These are phyloP conservation scores for Linnemannia hyalina DNA, from an alignment of 192 early-diverging fungal genomes.

Conservation along the genomic window DNA sequence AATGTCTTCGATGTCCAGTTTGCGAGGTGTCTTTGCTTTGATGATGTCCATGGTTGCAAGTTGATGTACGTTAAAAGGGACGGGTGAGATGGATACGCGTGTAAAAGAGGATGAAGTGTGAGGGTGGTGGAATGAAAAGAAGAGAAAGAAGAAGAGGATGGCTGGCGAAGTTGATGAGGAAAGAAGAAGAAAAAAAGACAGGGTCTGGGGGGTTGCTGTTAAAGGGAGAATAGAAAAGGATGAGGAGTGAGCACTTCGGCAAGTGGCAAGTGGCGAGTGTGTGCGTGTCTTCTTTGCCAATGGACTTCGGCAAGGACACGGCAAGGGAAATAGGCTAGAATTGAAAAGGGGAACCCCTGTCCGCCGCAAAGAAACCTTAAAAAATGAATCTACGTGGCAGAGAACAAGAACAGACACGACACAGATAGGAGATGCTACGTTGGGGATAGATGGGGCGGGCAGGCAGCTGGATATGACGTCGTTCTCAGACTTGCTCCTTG, in stretches of 20 bases:
- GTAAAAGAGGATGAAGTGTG: too few relatives aligned
- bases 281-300: too few relatives aligned
- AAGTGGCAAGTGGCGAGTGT: too few relatives aligned
- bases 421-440: neutral
- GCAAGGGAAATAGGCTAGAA: too few relatives aligned
- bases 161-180: too few relatives aligned
- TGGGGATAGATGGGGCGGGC: neutral
- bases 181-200: neutral
- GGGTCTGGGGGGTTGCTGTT: neutral
- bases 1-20: slow-evolving; percentile 14
- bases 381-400: neutral
- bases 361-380: too few relatives aligned
- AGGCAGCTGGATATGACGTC: too few relatives aligned
- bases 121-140: neutral
- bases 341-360: too few relatives aligned
- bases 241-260: neutral
- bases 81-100: neutral
- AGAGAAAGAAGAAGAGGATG: neutral
- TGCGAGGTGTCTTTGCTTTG: neutral
- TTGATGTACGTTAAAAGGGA: neutral
- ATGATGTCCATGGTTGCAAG: neutral
- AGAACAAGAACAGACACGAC: neutral
- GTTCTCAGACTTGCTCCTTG: too few relatives aligned
- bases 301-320: too few relatives aligned
- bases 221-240: neutral